Base-by-base conservation (phyloP, 306 rosid species). In the Quercus parvula region DNA sequence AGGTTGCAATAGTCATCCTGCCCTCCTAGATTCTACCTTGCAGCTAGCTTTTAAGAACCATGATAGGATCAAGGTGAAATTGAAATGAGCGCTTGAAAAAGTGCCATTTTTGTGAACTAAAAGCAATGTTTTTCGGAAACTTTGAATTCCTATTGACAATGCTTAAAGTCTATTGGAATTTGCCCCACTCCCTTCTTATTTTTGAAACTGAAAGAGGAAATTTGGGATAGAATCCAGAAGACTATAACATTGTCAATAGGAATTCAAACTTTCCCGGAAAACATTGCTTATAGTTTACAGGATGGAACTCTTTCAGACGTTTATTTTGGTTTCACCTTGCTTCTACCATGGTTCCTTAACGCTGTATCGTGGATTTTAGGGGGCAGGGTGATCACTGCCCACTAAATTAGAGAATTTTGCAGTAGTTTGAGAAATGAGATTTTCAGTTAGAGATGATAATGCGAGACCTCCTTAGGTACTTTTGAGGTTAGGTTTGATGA, bases 251-350 rank as follows among this genome's bases (percentile, higher is more conserved):
- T 56, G 56, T 46, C 70, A 38, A 66, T 67, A 70, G 62, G 61
- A 80, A 46, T 74, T 66, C 75, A 55, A 74, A 74, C 83, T 49
- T 56, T 27, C 67, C n/a, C 12, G 73, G 33, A 41, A 81, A 71
- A 62, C 67, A 10, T 71, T 76, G 25, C 77, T 10, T 28, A 12
- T 18, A 44, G 63, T 4, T 22, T 62, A 0, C 62, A 5, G 5
- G 41, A 52, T 51, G 69, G 58, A 63, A 22, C 79, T 22, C 41
- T 56, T 81, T 28, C 76, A 11, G 27, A 18, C 28, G 15, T 8
- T 46, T 56, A 75, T n/a, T 24, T 81, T 11, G 20, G 46, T 41
- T 41, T 0, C 56, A 15, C 46, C 15, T 7, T 71, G 77, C 77
- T 71, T 77, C 74, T 61, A 14, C 59, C 15, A 13, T 35, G 57